Percentiles rank a stretch among this genome's conserved stretches.
phyloP scores from a whole-genome alignment of 306 rosid species.

The Prunus mira region DNA sequence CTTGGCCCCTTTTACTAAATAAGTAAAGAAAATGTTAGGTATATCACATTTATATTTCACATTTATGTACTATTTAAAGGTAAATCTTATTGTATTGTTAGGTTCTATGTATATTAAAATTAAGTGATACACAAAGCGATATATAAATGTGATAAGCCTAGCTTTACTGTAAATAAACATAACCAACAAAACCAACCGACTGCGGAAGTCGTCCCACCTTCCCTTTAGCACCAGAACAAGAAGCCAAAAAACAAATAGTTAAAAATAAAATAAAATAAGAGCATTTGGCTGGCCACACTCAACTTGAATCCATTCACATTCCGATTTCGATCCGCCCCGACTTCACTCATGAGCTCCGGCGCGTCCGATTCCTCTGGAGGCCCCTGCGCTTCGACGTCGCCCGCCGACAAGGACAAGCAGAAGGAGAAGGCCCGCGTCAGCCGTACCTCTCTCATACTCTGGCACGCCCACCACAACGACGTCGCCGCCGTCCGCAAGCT shows the following conservation, averaged over 20 bases:
- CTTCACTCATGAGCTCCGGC: slow-evolving; percentile 54
- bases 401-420: slow-evolving; percentile 37
- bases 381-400: neutral
- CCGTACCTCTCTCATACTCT: slow-evolving; percentile 78
- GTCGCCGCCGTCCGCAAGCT: slow-evolving; percentile 79
- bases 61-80: fast-evolving
- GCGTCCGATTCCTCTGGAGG: slow-evolving; percentile 28
- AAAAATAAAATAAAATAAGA: neutral
- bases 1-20: neutral
- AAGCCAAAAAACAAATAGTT: neutral
- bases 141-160: too few relatives aligned
- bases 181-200: neutral
- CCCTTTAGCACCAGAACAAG: neutral
- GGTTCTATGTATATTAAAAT: fast-evolving
- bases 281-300: neutral
- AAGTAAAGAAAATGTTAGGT: too few relatives aligned
- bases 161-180: neutral
- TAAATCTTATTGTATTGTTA: too few relatives aligned
- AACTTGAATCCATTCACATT: slow-evolving; percentile 17
- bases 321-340: slow-evolving; percentile 17
- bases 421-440: slow-evolving; percentile 90
- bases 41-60: too few relatives aligned
- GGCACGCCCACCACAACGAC: slow-evolving; percentile 98
- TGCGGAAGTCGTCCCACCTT: neutral
- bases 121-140: fast-evolving